Evolutionary conservation across 75 land plant species (phyloP).

Genomic region (Cryptomeria japonica): DNA sequence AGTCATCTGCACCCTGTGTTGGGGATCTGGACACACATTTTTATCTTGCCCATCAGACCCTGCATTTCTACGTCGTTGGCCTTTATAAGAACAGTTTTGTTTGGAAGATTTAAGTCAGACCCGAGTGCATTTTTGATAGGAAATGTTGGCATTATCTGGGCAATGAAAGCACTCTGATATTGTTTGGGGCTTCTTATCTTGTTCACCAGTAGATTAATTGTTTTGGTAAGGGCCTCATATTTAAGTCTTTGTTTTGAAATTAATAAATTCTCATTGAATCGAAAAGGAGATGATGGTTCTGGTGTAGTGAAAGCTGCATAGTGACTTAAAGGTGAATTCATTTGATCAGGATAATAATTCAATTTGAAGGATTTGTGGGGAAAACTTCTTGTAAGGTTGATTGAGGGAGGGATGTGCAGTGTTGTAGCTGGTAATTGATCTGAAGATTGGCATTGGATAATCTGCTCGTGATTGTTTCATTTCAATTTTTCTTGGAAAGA

Average conservation of each 20-base stretch:
- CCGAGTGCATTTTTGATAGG: neutral
- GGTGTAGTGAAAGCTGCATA: neutral
- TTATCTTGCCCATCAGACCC: conserved; percentile 55
- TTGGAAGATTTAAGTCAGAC: neutral
- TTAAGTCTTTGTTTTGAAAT: neutral
- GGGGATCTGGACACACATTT: conserved; percentile 49
- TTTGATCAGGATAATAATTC: neutral
- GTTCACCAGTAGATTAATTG: neutral
- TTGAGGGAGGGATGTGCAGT: neutral
- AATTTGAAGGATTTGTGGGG: neutral
- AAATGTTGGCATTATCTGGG: neutral
- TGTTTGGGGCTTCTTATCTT: neutral
- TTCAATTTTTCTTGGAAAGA: neutral
- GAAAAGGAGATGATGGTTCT: neutral
- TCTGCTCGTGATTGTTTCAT: neutral
- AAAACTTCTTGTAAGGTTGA: neutral
- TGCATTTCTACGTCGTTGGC: conserved; percentile 28
- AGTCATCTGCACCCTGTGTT: conserved; percentile 41
- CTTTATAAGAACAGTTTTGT: neutral
- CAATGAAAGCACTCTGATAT: neutral
- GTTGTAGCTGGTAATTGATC: neutral
- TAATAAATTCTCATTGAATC: neutral
- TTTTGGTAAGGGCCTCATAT: neutral
- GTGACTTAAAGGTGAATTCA: neutral
- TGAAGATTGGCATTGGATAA: neutral